phyloP scores from a whole-genome alignment of 805 yeast genomes.

The Candida multigemmis region DNA sequence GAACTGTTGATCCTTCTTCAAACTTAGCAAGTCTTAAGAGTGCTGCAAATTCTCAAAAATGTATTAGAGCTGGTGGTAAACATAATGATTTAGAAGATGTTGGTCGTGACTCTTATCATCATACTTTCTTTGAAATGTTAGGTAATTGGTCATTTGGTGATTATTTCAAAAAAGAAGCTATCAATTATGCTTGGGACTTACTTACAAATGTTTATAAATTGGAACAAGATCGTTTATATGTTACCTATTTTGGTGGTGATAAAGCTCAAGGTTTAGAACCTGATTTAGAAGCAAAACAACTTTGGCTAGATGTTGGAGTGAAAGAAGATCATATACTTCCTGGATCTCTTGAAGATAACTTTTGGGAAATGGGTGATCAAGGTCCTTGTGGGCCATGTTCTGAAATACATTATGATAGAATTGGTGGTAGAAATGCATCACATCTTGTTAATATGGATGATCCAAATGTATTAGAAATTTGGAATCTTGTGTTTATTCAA shows the following conservation, averaged over 20 bases:
- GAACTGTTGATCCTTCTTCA: constrained; percentile 92
- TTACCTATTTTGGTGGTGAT: constrained; percentile 96
- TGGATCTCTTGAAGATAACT: constrained; percentile 84
- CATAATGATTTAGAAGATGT: constrained; percentile 98
- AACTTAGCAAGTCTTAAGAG: constrained; percentile 78
- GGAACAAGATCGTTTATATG: constrained; percentile 73
- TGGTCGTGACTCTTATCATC: constrained; percentile 96
- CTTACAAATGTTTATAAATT: constrained; percentile 80
- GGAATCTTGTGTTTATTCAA: constrained; percentile 97
- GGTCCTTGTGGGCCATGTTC: constrained; percentile 99
- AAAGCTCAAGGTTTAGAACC: constrained; percentile 74
- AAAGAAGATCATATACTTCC: constrained; percentile 88
- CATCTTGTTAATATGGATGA: constrained; percentile 89
- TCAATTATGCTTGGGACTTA: constrained; percentile 82
- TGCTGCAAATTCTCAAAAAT: constrained; percentile 93
- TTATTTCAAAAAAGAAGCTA: constrained; percentile 93
- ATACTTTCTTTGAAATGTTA: constrained; percentile 97
- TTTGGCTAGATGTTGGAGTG: constrained; percentile 85
- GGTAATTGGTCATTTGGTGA: constrained; percentile 99
- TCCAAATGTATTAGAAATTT: constrained; percentile 93
- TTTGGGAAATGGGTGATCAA: constrained; percentile 99
- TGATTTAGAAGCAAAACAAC: constrained; percentile 84
- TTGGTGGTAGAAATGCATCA: constrained; percentile 96
- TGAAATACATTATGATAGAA: constrained; percentile 95
- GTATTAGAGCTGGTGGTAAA: constrained; percentile 99